Conservation (phyloP, 257 asterid species). For the Hygrophila difformis region DNA sequence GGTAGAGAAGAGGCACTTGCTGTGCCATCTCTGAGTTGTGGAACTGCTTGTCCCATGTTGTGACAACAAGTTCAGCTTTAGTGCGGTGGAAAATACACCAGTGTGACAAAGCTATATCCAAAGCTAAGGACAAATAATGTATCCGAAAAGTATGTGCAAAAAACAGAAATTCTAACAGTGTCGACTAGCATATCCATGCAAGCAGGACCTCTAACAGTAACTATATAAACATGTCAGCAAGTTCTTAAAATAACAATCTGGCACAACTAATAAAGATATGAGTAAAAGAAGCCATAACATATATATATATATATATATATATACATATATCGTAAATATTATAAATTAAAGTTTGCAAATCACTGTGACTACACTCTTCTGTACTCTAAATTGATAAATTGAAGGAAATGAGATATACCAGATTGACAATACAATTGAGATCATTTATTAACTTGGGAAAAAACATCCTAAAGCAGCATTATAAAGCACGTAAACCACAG, state of each 20-base stretch:
- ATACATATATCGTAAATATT: no score
- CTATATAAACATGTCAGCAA: background rate
- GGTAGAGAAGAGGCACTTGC: constrained; percentile 83
- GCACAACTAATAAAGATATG: no score
- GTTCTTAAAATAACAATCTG: no score
- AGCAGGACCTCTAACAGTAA: constrained; percentile 5
- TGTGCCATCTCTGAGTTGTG: constrained; percentile 51
- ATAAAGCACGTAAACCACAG: no score
- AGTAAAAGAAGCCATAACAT: no score
- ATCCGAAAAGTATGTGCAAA: background rate
- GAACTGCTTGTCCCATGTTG: constrained; percentile 90
- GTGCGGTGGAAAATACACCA: constrained; percentile 97
- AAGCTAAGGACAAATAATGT: constrained; percentile 33
- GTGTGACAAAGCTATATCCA: constrained; percentile 64
- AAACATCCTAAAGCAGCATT: no score
- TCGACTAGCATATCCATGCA: background rate
- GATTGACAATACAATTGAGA: background rate
- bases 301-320: no score
- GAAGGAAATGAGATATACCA: background rate
- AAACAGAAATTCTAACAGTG: background rate
- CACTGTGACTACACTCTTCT: no score
- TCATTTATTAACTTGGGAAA: background rate
- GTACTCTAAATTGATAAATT: background rate
- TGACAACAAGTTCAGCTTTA: constrained; percentile 75
- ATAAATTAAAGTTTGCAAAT: no score